A percentile compares a stretch with the other conserved stretches of the same genome.
Evolutionary conservation across 192 early-diverging fungal species (phyloP).

Genomic region (Backusella tuberculispora): DNA sequence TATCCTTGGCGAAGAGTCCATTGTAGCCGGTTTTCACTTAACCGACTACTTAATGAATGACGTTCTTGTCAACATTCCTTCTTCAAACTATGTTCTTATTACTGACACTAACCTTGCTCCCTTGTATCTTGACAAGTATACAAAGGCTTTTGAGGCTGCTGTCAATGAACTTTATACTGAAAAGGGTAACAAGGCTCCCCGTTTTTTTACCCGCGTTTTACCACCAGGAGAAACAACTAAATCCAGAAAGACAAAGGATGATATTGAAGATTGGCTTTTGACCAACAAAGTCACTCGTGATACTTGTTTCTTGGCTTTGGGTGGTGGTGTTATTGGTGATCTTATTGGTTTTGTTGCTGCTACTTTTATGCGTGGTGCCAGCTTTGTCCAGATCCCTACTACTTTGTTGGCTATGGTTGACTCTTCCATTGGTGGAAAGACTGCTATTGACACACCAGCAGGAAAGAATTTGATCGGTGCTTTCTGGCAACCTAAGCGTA

Average conservation of each 20-base stretch:
- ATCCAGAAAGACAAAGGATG: slow-evolving; percentile 81
- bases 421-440: slow-evolving; percentile 98
- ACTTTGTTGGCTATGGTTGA: slow-evolving; percentile 97
- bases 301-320: slow-evolving; percentile 86
- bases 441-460: slow-evolving; percentile 89
- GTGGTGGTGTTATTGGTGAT: slow-evolving; percentile 96
- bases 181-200: slow-evolving; percentile 30
- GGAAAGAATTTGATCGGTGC: slow-evolving; percentile 96
- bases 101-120: slow-evolving; percentile 84
- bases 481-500: slow-evolving; percentile 93
- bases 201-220: slow-evolving; percentile 77
- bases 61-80: slow-evolving; percentile 67
- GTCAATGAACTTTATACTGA: slow-evolving; percentile 48
- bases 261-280: slow-evolving; percentile 91
- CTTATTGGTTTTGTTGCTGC: slow-evolving; percentile 92
- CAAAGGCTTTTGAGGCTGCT: slow-evolving; percentile 17
- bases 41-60: slow-evolving; percentile 75
- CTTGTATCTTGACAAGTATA: slow-evolving; percentile 68
- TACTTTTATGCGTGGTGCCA: slow-evolving; percentile 96
- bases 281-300: slow-evolving; percentile 87
- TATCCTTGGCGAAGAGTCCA: slow-evolving; percentile 88
- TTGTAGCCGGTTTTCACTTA: slow-evolving; percentile 85
- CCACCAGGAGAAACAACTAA: slow-evolving; percentile 89
- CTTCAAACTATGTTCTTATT: slow-evolving; percentile 87
- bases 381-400: slow-evolving; percentile 91